These are phyloP conservation scores for Candida ortonii DNA, from an alignment of 805 yeast genomes.

Conservation along the genomic window DNA sequence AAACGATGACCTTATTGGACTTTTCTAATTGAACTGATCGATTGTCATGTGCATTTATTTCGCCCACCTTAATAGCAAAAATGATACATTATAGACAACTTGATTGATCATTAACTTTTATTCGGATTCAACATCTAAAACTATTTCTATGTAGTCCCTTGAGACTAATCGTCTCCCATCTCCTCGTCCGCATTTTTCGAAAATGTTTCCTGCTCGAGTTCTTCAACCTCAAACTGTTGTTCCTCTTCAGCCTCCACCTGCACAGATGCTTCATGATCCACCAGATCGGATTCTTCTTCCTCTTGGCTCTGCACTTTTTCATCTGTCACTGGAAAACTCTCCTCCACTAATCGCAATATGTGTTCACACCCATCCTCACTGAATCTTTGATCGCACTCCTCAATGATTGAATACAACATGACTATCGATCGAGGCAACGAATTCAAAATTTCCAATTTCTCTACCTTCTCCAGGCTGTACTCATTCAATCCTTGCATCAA, in stretches of 20 bases:
- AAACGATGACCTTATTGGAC: slow-evolving; percentile 20
- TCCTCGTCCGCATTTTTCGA: slow-evolving; percentile 7
- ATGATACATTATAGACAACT: no score
- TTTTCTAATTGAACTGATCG: slow-evolving; percentile 16
- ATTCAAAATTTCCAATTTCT: slow-evolving; percentile 79
- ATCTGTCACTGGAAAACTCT: slow-evolving; percentile 46
- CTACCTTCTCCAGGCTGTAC: slow-evolving; percentile 72
- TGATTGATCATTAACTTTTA: no score
- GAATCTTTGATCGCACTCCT: slow-evolving; percentile 89
- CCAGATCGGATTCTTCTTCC: no score
- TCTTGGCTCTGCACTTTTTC: slow-evolving; percentile 23
- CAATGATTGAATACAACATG: slow-evolving; percentile 73
- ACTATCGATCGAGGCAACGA: slow-evolving; percentile 78
- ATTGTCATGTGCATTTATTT: no score
- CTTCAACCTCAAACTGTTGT: slow-evolving; percentile 25
- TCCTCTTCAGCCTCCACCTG: slow-evolving; percentile 17
- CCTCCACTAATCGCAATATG: slow-evolving; percentile 54
- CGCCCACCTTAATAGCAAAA: no score
- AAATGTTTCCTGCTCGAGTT: slow-evolving; percentile 28
- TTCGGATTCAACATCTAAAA: not conserved
- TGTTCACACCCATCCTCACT: slow-evolving; percentile 60
- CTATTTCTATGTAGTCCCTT: slow-evolving; percentile 24
- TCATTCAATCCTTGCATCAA: slow-evolving; percentile 43
- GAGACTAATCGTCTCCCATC: slow-evolving; percentile 5
- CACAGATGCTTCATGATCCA: slow-evolving; percentile 6